Conservation (phyloP, 768 basidiomycete species). For the Termitomyces heimii region DNA sequence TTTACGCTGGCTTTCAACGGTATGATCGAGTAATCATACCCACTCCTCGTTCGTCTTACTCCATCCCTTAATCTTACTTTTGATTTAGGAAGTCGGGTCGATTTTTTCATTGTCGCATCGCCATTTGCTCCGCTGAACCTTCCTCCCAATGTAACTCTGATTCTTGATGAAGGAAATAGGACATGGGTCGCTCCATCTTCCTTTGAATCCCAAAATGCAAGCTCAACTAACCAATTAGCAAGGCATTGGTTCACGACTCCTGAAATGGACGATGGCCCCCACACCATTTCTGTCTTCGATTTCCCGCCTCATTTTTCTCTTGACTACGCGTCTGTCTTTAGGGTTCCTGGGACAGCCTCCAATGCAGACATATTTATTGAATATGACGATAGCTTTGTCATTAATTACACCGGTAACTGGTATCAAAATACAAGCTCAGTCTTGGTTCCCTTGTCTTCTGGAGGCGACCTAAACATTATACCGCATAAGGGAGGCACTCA, state of each 20-base stretch:
- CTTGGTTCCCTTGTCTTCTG: not conserved
- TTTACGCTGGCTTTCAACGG: not conserved
- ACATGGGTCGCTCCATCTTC: not conserved
- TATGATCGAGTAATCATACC: not conserved
- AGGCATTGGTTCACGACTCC: not conserved
- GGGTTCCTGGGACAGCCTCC: not conserved
- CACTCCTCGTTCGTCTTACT: not conserved
- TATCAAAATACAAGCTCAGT: not conserved
- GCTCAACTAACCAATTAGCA: not conserved
- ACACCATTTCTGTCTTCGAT: not conserved
- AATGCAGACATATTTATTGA: not conserved
- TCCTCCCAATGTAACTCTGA: not conserved
- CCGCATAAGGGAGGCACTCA: not conserved
- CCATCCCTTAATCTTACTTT: not conserved
- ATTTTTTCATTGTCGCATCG: not conserved
- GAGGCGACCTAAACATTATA: not conserved
- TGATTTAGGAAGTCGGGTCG: not conserved
- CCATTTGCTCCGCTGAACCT: not conserved
- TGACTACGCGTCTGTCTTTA: not conserved
- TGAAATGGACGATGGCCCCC: not conserved
- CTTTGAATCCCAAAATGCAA: not conserved
- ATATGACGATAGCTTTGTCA: not conserved
- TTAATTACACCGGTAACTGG: not conserved
- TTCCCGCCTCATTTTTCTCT: not conserved
- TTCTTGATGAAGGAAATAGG: not conserved